Evolutionary conservation across 2,329 filamentous ascomycete genomes (phyloP).

Genomic region (Fusarium agapanthi): DNA sequence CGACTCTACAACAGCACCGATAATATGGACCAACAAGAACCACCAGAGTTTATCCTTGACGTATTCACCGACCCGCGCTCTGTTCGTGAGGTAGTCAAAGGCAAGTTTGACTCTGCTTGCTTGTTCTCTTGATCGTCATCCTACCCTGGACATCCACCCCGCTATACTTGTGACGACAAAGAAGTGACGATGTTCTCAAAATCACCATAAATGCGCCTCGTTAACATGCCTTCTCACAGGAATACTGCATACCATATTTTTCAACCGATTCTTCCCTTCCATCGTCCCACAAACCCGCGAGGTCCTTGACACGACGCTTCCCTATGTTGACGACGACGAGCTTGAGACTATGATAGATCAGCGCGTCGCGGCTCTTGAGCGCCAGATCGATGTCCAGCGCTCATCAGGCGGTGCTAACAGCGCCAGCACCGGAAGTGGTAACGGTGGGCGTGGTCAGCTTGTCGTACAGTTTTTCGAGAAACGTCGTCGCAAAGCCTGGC

Average conservation of each 20-base stretch:
- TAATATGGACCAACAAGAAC: slow-evolving; percentile 60
- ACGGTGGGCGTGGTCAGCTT: slow-evolving; percentile 77
- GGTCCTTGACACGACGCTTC: slow-evolving; percentile 88
- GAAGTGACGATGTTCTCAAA: not conserved
- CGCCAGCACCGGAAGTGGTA: slow-evolving; percentile 23
- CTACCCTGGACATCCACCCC: slow-evolving; percentile 37
- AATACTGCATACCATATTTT: slow-evolving; percentile 97
- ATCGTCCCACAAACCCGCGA: slow-evolving; percentile 85
- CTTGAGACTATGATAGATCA: slow-evolving; percentile 94
- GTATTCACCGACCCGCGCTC: slow-evolving; percentile 91
- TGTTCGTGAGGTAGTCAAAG: slow-evolving; percentile 92
- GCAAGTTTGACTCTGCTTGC: slow-evolving; percentile 55
- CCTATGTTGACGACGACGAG: slow-evolving; percentile 88
- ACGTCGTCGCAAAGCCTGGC: slow-evolving; percentile 81
- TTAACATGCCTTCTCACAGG: slow-evolving; percentile 58
- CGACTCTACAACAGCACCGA: slow-evolving; percentile 28
- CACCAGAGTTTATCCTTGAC: slow-evolving; percentile 92
- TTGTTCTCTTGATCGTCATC: slow-evolving; percentile 20
- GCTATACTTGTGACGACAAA: slow-evolving; percentile 12
- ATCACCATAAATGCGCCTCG: not conserved
- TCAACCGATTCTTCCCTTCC: slow-evolving; percentile 95
- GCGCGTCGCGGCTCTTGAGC: slow-evolving; percentile 79
- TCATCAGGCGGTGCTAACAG: slow-evolving; percentile 41
- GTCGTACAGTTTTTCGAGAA: slow-evolving; percentile 96
- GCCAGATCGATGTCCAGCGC: slow-evolving; percentile 74